Base-by-base conservation (phyloP, 768 basidiomycete species). In the Cytidiella melzeri region DNA sequence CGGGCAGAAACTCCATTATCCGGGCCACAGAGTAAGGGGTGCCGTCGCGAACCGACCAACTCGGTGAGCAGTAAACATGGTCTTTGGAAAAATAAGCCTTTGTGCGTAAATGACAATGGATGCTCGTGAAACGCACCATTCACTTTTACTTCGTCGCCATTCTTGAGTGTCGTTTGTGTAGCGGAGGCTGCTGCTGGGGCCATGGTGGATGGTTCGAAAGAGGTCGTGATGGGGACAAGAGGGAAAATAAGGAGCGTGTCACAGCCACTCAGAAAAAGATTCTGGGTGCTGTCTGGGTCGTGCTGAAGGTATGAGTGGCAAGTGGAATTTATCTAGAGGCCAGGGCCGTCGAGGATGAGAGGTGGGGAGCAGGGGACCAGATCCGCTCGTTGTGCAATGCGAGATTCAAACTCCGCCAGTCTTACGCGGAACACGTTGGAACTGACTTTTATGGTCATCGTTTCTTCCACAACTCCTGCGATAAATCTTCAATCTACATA, bases 11-110 rank as follows among this genome's bases (percentile, higher is more conserved):
- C 69, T 94, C 91, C 86, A 99, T 95, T 70, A 99, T 91, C 59
- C 95, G 84, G 43, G 89, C 94, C 51, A 99, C 82, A 38, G 89
- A 88, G 68, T 96, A 98, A 50, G 96, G 94, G 53, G 92, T 92
- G 60, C 92, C 91, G 64, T 96, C 93, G 53, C 94, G 81, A 53
- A 87, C 76, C 49, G 84, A 79, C 92, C 92, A 97, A 53, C 83
- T 87, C 25, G 92, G 88, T 26, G 94, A 92, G 69, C 92, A 92
- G 65, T 96, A 98, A 58, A 97, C 94, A 71, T 97, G 93, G 69
- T 97, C 95, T 96, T n/a, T 59, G 15, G 38, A 49, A 63, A 77
- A 69, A 74, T 53, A 11, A 59, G 55, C 38, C 41, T 52, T 21
- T 67, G 63, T 69, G 60, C 40, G 51, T 55, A 41, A 55, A 46